Base-by-base conservation (phyloP, 495 filamentous ascomycete genomes). In the Neurospora discreta region DNA sequence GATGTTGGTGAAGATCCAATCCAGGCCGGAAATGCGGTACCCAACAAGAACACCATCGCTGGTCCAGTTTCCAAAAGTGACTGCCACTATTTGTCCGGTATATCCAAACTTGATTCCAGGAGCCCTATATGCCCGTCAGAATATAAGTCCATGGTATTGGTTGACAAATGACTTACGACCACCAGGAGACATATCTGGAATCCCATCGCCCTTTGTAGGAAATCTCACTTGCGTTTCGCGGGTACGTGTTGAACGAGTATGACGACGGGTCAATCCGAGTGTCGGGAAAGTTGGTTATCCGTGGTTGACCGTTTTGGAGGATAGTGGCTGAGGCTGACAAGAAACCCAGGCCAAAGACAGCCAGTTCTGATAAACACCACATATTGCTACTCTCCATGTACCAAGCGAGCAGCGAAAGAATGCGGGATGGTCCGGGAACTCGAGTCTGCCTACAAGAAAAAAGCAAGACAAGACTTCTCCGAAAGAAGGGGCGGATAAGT, bases 171-270 rank as follows among this genome's bases (percentile, higher is more conserved):
- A 82, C 85, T 82, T 79, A 85, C 84, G 84, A 86, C 88, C 83
- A 89, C 87, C 88, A 92, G 2, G 88, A 90, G 68, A 89, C 84
- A 73, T 89, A 83, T 70, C 88, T 84, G 23, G 86, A 87, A 80
- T 91, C 89, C 90, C 89, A 91, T 60, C 89, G 83, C 4, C 90
- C 90, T 75, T 90, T 89, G 81, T 90, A 91, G 0, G 88, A 87
- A n/a, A 92, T 82, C 74, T 91, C 88, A 2, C 82, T 75, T 0
- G 86, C 84, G 77, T 88, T 83, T 1, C 87, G 82, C 5, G 79
- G 80, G 74, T 90, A 92, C 3, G 80, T 87, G 30, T 72, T 82
- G 71, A 84, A 84, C 0, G 78, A 73, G 52, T 81, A 80, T 26
- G 71, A 71, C 5, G 78, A 76, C 5, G 76, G 72, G 68, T 85